Evolutionary conservation across 2,329 filamentous ascomycete genomes (phyloP).

Genomic region (Pezizomycotina sp.): DNA sequence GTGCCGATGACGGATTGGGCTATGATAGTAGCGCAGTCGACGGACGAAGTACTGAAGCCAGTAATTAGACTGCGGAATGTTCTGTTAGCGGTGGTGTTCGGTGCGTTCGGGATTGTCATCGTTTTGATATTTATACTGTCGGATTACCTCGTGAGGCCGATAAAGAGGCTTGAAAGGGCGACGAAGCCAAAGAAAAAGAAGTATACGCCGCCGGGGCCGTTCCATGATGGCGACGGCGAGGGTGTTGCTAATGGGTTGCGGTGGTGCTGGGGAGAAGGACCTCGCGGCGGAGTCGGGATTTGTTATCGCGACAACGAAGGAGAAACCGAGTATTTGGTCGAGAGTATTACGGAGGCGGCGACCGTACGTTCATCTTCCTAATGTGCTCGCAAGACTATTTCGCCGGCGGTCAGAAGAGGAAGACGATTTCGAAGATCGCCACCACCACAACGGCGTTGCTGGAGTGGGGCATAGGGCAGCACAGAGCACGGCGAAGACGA

Average conservation of each 20-base stretch:
- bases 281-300: neutral
- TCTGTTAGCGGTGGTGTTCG: conserved; percentile 70
- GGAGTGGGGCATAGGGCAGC: too few species aligned
- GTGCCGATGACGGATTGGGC: conserved; percentile 58
- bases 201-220: conserved; percentile 1
- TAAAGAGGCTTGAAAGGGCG: conserved; percentile 56
- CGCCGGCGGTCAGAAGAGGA: too few species aligned
- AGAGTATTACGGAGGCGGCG: conserved; percentile 2
- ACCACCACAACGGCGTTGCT: too few species aligned
- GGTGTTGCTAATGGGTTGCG: neutral
- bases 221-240: conserved; percentile 1
- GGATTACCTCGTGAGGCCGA: conserved; percentile 66
- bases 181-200: conserved; percentile 47
- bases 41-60: conserved; percentile 56
- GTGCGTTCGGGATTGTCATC: conserved; percentile 56
- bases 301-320: neutral
- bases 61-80: conserved; percentile 66
- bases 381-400: too few species aligned
- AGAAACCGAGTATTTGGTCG: conserved; percentile 1
- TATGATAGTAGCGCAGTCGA: conserved; percentile 60
- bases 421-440: too few species aligned
- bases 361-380: neutral
- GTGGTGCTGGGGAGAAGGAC: conserved; percentile 6
- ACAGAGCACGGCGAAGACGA: too few species aligned
- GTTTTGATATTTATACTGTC: conserved; percentile 61